Evolutionary conservation across 176 grass and related monocot species (phyloP).

Genomic region (Oryza officinalis): DNA sequence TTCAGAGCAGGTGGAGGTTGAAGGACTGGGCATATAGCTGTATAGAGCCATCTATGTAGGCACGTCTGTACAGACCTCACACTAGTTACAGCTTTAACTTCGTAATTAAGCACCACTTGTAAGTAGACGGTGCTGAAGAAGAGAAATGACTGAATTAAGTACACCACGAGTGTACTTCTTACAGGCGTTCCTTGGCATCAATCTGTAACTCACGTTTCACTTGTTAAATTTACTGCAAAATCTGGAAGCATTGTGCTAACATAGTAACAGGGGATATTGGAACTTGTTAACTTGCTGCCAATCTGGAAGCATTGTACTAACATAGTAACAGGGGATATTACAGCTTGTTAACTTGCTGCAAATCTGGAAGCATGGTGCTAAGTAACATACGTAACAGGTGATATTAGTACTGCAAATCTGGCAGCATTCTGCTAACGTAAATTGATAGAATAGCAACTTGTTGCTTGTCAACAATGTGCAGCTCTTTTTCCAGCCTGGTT

Average conservation of each 20-base stretch:
- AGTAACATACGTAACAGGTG: too few species aligned
- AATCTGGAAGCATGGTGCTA: too few species aligned
- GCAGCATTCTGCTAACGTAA: too few species aligned
- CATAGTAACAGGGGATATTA: too few species aligned
- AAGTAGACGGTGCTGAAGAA: slow-evolving; percentile 1
- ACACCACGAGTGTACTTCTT: background rate
- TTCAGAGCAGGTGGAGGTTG: background rate
- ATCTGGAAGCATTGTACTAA: too few species aligned
- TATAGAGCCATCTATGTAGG: background rate
- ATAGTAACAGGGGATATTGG: too few species aligned
- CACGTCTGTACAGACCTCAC: background rate
- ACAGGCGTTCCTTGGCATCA: background rate
- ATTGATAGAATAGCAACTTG: too few species aligned
- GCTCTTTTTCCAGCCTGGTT: too few species aligned
- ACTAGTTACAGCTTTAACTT: background rate
- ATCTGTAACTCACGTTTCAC: background rate
- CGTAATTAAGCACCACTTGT: background rate
- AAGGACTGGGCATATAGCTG: background rate
- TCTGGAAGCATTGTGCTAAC: background rate
- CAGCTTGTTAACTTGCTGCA: too few species aligned
- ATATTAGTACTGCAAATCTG: too few species aligned
- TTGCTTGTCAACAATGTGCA: too few species aligned
- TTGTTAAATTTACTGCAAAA: background rate
- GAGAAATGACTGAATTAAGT: background rate
- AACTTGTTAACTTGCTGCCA: too few species aligned